Base-by-base conservation (phyloP, 345 rosid genomes). In the Ceriops decandra region DNA sequence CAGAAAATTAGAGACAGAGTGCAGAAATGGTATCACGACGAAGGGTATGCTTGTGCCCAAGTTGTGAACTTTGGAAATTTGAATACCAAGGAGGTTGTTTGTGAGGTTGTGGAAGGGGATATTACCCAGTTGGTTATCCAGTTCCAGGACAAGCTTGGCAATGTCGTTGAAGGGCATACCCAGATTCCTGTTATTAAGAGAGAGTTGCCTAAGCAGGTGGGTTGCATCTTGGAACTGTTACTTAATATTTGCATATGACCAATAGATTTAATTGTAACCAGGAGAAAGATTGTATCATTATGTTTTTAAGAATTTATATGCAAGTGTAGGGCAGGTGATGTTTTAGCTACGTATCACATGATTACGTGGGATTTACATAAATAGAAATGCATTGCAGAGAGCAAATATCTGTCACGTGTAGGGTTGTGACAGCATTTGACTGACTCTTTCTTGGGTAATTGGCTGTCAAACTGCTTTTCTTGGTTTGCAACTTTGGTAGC, bases 71-170 rank as follows among this genome's bases (percentile, higher is more conserved):
- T 92, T 52, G 97, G 99, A 69, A 95, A 95, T 70, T 81, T 92
- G 88, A 90, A 92, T 70, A 90, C 98, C 0, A 87, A 82, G 65
- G 99, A 92, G 79, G 97, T 95, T 57, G 99, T 95, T 52, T 95
- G 99, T 81, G 97, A 91, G 82, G 96, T 89, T 66, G 96, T 89
- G 68, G 97, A 91, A 87, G 96, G 97, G 51, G 97, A 91, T 69
- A 78, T 91, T 22, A 89, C 97, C 16, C 96, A 87, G 85, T 61
- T 89, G 32, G 76, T 77, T 35, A 81, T 91, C 28, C 96, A 89
- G 82, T 91, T 87, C 76, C 91, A 83, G 72, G 97, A 91, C 74
- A 91, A 91, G 86, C 86, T 91, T 57, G 97, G 96, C n/a, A 89
- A 89, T 87, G 86, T 89, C 2, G 89, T 89, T 62, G 97, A 91